These are phyloP conservation scores for Metschnikowia arizonensis DNA, from an alignment of 805 yeast species.

Conservation along the genomic window DNA sequence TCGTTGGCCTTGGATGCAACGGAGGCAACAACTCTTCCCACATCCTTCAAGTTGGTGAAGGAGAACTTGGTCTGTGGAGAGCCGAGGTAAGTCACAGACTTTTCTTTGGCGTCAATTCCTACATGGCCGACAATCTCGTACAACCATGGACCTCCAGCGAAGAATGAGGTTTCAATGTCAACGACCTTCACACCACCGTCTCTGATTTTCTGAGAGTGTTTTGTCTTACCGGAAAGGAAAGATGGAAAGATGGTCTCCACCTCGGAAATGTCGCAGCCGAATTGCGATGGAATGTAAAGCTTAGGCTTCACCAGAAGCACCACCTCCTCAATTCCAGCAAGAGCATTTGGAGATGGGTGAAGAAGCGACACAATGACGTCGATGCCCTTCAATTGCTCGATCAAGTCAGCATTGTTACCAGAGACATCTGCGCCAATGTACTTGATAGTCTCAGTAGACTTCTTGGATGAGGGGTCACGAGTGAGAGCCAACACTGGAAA, in stretches of 20 bases:
- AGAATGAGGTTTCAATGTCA: slow-evolving; percentile 39
- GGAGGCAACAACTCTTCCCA: slow-evolving; percentile 42
- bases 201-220: slow-evolving; percentile 39
- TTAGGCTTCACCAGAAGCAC: slow-evolving; percentile 43
- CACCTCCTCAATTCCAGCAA: slow-evolving; percentile 34
- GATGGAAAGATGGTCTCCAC: slow-evolving; percentile 30
- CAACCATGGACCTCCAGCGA: slow-evolving; percentile 33
- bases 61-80: slow-evolving; percentile 28
- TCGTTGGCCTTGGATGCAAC: slow-evolving; percentile 31
- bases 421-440: slow-evolving; percentile 35
- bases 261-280: slow-evolving; percentile 45
- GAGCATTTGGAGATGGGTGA: slow-evolving; percentile 28
- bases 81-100: slow-evolving; percentile 41
- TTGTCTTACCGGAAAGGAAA: slow-evolving; percentile 29
- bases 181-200: slow-evolving; percentile 45
- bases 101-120: slow-evolving; percentile 29
- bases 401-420: slow-evolving; percentile 19
- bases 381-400: slow-evolving; percentile 39
- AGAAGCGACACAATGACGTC: slow-evolving; percentile 50
- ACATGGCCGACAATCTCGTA: slow-evolving; percentile 32
- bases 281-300: slow-evolving; percentile 57
- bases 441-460: slow-evolving; percentile 33
- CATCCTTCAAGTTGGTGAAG: slow-evolving; percentile 28
- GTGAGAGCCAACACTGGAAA: slow-evolving; percentile 53
- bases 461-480: slow-evolving; percentile 35